Percentiles rank a stretch among this genome's conserved stretches.
These are phyloP conservation scores for Climacium dendroides DNA, from an alignment of 225 moss, liverwort and hornwort genomes.

Conservation along the genomic window DNA sequence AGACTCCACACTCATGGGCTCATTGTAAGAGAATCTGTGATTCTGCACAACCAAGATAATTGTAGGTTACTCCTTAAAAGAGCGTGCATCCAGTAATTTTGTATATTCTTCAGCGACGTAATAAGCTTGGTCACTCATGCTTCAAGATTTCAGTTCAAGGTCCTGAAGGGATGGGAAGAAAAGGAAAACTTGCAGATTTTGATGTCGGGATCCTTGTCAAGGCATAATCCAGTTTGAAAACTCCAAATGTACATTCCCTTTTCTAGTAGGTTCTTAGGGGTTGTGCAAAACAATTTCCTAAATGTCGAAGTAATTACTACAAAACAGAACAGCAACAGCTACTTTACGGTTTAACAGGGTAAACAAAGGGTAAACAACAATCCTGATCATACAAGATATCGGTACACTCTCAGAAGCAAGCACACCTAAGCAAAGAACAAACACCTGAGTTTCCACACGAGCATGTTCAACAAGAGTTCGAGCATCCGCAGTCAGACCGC, in stretches of 20 bases:
- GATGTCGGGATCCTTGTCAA: not conserved
- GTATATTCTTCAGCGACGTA: not conserved
- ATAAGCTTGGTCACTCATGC: not conserved
- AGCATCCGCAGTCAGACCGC: constrained; percentile 88
- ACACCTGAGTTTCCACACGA: constrained; percentile 83
- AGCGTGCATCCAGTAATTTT: not conserved
- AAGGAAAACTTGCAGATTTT: not conserved
- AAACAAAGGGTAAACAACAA: not conserved
- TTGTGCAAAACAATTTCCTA: not conserved
- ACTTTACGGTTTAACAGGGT: not conserved
- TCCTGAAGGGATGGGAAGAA: no score
- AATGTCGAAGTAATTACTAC: not conserved
- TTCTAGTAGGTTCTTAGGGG: not conserved
- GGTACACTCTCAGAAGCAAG: not conserved
- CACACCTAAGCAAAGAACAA: not conserved
- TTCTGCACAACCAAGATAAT: constrained; percentile 30
- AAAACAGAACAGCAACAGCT: not conserved
- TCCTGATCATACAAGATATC: not conserved
- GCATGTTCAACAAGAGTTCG: constrained; percentile 94
- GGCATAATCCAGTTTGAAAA: not conserved
- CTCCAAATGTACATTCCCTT: not conserved
- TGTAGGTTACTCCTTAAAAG: not conserved
- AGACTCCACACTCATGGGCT: constrained; percentile 93
- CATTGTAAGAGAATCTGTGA: constrained; percentile 91
- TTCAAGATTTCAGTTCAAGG: not conserved